Conservation (phyloP, 768 basidiomycete genomes). For the Tulasnella sp. region DNA sequence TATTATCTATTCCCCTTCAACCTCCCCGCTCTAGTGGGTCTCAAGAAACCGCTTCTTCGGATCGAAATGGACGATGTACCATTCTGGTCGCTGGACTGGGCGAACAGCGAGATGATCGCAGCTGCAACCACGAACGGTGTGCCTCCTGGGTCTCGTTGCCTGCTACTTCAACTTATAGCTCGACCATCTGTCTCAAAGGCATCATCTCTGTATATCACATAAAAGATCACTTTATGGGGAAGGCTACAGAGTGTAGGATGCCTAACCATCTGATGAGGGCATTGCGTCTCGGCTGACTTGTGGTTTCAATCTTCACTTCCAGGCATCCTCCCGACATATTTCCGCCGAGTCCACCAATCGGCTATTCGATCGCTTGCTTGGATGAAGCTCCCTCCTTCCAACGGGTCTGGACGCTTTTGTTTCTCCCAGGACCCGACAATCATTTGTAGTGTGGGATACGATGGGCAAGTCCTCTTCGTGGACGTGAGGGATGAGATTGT, state of each 20-base stretch:
- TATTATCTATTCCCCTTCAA: neutral
- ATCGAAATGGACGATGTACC: slow-evolving; percentile 65
- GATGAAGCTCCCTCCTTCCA: slow-evolving; percentile 51
- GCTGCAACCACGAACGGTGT: slow-evolving; percentile 77
- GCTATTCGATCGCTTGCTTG: slow-evolving; percentile 67
- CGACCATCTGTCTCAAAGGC: slow-evolving; percentile 21
- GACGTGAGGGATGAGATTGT: slow-evolving; percentile 64
- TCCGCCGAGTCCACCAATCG: slow-evolving; percentile 63
- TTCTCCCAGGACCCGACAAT: slow-evolving; percentile 35
- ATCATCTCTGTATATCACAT: slow-evolving; percentile 29
- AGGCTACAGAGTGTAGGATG: neutral
- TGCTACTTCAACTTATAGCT: neutral
- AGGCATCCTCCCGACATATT: slow-evolving; percentile 55
- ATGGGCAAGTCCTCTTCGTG: slow-evolving; percentile 62
- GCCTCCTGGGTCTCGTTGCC: neutral
- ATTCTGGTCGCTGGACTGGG: slow-evolving; percentile 84
- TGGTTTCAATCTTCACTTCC: slow-evolving; percentile 1
- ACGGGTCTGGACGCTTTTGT: slow-evolving; percentile 20
- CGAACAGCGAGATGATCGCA: slow-evolving; percentile 69
- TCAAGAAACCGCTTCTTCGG: slow-evolving; percentile 53
- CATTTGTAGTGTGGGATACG: slow-evolving; percentile 67
- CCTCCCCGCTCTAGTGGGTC: slow-evolving; percentile 34
- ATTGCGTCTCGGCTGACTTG: neutral
- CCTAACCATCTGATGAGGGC: too few species aligned
- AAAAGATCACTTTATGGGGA: slow-evolving; percentile 21